Evolutionary conservation across 305 asterid genomes (phyloP).

Genomic region (Fraxinus sp.): DNA sequence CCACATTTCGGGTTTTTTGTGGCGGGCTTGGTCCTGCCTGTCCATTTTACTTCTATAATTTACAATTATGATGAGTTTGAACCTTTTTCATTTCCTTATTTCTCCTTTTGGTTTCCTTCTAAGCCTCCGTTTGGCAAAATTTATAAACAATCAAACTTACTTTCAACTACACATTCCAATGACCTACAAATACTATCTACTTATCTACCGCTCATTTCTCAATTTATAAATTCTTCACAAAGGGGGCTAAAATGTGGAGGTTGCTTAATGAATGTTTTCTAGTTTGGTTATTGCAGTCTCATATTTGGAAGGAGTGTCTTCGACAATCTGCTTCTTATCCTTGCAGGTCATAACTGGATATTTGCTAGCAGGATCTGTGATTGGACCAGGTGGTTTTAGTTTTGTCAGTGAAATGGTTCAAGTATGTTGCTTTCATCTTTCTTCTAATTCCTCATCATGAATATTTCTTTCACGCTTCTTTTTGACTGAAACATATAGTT

Average conservation of each 20-base stretch:
- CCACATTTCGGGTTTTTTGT: neutral
- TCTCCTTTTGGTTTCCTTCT: slow-evolving; percentile 18
- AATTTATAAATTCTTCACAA: neutral
- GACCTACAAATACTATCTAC: neutral
- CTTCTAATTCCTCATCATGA: neutral
- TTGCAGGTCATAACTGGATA: slow-evolving; percentile 86
- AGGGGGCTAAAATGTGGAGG: slow-evolving; percentile 12
- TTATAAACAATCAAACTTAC: neutral
- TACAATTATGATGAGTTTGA: neutral
- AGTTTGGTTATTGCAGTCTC: slow-evolving; percentile 5
- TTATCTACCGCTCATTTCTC: neutral
- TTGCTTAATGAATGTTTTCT: slow-evolving; percentile 20
- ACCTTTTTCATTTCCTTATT: neutral
- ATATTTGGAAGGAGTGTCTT: slow-evolving; percentile 24
- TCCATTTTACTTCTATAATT: neutral
- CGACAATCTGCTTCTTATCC: slow-evolving; percentile 24
- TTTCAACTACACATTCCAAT: neutral
- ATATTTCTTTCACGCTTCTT: slow-evolving; percentile 22
- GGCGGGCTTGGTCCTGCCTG: neutral
- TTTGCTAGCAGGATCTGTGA: slow-evolving; percentile 76
- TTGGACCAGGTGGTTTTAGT: slow-evolving; percentile 85
- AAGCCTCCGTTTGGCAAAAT: neutral
- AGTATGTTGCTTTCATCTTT: slow-evolving; percentile 39
- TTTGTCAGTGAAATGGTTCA: slow-evolving; percentile 88
- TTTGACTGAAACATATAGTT: slow-evolving; percentile 11